These are phyloP conservation scores for Suhomyces sp. DNA, from an alignment of 805 yeast species.

Conservation along the genomic window DNA sequence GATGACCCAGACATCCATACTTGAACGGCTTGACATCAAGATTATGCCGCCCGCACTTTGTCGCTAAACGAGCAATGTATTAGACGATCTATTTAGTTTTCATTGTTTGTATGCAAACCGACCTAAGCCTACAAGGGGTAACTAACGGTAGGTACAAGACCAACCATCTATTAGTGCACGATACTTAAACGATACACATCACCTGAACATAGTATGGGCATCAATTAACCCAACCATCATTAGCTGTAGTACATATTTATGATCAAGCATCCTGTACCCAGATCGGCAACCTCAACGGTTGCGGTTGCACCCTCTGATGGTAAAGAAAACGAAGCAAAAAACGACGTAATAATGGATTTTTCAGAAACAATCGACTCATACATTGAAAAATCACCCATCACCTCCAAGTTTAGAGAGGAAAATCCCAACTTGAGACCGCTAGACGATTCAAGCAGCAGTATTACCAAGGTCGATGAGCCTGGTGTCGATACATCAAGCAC, in stretches of 20 bases:
- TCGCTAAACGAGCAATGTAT: background rate
- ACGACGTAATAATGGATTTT: background rate
- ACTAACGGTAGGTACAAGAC: background rate
- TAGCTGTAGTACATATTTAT: background rate
- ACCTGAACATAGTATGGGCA: background rate
- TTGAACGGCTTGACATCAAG: background rate
- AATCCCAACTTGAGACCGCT: slow-evolving; percentile 28
- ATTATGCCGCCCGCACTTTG: background rate
- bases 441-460: slow-evolving; percentile 1
- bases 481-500: background rate
- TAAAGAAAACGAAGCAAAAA: background rate
- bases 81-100: background rate
- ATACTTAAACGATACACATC: background rate
- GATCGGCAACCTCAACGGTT: background rate
- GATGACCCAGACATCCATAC: background rate
- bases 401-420: slow-evolving; percentile 19
- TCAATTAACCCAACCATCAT: background rate
- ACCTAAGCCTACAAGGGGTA: background rate
- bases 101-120: slow-evolving; percentile 2
- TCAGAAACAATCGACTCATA: slow-evolving; percentile 15
- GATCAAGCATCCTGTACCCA: slow-evolving; percentile 2
- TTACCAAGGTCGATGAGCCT: slow-evolving; percentile 3
- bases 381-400: slow-evolving; percentile 21
- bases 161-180: background rate
- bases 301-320: background rate